Base-by-base conservation (phyloP, 2,329 filamentous ascomycete species). In the Chaetomiaceae sp. region DNA sequence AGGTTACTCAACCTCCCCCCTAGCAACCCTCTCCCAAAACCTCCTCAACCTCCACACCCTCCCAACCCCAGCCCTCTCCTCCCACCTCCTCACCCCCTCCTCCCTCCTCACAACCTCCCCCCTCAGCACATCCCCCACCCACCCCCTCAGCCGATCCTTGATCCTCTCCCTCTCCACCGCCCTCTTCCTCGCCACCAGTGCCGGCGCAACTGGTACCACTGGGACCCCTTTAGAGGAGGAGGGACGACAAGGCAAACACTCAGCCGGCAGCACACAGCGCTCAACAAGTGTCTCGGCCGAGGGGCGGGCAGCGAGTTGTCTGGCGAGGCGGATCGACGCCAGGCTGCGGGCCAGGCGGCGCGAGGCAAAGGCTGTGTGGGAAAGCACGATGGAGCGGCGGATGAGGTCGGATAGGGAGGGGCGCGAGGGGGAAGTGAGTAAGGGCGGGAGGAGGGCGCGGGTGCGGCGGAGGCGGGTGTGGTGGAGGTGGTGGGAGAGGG, bases 141-240 rank as follows among this genome's bases (percentile, higher is more conserved):
- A 88, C 12, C 76, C 75, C 34, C 84, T 71, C 56, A 89, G 68
- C 15, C 77, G 77, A 62, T 89, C 85, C 65, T 88, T 88, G 39
- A 89, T 74, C 55, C 76, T 75, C 70, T 88, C 84, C 60, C 79
- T 78, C 70, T 89, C 85, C 15, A 89, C 75, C 12, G 78, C 79
- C 51, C 81, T 74, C 63, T 81, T 80, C 59, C 76, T 76, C 25
- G 82, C 83, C n/a, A 87, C 79, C 31, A 88, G 70, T 0, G 74
- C 77, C 0, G 84, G 84, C 0, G 83, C 80, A 1, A 87, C 72
- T 2, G n/a, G n/a, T n/a, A 27, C 44, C 14, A 22, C 56, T 67
- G 70, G 51, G 61, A 65, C 52, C 60, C 58, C 61, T 71, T 65
- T 17, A 22, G 37, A 39, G 6, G 22, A n/a, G 6, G 20, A 6